phyloP scores from a whole-genome alignment of 2,329 filamentous ascomycete genomes.

The Hypomyces rosellus region DNA sequence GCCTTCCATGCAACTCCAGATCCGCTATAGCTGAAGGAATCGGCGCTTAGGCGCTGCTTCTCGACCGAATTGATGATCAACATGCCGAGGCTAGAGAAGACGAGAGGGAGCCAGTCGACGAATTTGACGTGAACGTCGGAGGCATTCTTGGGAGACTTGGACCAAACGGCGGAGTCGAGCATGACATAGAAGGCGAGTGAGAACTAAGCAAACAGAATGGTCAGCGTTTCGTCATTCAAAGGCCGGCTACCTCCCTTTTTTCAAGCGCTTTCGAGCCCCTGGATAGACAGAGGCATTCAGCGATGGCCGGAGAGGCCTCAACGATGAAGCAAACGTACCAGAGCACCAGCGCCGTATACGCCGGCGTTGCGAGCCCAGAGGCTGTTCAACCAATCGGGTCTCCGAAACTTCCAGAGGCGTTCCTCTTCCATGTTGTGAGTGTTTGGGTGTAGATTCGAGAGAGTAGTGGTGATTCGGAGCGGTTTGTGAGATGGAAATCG shows the following conservation, averaged over 20 bases:
- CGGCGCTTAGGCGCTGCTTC: constrained; percentile 57
- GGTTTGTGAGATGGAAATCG: constrained; percentile 4
- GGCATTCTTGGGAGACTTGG: constrained; percentile 53
- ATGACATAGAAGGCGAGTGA: constrained; percentile 63
- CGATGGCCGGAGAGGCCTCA: too few relatives aligned
- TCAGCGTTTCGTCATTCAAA: not conserved
- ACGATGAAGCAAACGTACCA: constrained; percentile 41
- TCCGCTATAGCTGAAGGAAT: constrained; percentile 57
- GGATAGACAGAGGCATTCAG: not conserved
- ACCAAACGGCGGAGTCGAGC: constrained; percentile 63
- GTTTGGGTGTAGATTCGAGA: not conserved
- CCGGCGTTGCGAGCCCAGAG: constrained; percentile 57
- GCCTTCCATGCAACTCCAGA: constrained; percentile 63
- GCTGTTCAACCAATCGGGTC: constrained; percentile 61
- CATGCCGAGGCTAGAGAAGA: constrained; percentile 62
- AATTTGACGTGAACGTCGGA: constrained; percentile 57
- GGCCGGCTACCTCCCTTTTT: too few relatives aligned
- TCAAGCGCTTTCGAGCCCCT: not conserved
- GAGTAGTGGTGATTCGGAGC: too few relatives aligned
- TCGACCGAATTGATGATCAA: constrained; percentile 66
- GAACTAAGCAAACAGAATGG: constrained; percentile 40
- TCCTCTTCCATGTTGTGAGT: constrained; percentile 51
- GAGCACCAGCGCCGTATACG: constrained; percentile 55
- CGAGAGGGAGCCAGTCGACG: constrained; percentile 63
- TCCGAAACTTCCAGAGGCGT: constrained; percentile 60